Base-by-base conservation (phyloP, 2,329 filamentous ascomycete genomes). In the Penicillium oxalicum region DNA sequence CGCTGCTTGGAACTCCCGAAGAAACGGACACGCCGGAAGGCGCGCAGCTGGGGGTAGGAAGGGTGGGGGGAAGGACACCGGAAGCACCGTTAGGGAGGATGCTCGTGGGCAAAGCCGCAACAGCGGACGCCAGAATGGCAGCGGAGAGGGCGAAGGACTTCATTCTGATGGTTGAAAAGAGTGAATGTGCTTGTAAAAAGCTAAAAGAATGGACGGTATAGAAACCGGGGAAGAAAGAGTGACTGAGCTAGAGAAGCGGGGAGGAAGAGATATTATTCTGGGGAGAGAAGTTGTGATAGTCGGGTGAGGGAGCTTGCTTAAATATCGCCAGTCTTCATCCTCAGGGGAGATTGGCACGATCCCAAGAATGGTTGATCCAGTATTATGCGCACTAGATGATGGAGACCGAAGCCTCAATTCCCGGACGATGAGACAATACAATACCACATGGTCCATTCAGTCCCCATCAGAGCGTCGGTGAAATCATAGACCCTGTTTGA, bases 151-250 rank as follows among this genome's bases (percentile, higher is more conserved):
- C 48, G 48, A 60, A 58, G 24, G 56, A 47, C 51, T 58, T 60
- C 57, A 60, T 60, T 13, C 48, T 58, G 49, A 42, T 43, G 34
- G 41, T 43, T 49, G 37, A 37, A 57, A 48, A 42, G 50, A 58
- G 49, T 51, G 55, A 53, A 49, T 52, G 48, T 49, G 47, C 41
- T 55, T 47, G 37, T 40, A 47, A 48, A 52, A 51, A 51, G 49
- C 46, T 47, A 43, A 58, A 58, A 43, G 55, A 53, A 52, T 58
- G 52, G 54, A 57, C 52, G 52, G 52, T 57, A 55, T 57, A 32
- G 37, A 51, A 55, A 52, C 54, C 46, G 40, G 39, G 36, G 58
- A 53, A 26, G 55, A 55, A 43, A 51, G 53, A 53, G 48, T 44
- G 53, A 32, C 29, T 32, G 47, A 45, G 52, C 44, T 54, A 51